Evolutionary conservation across 495 filamentous ascomycete species (phyloP), one percentile per base, ranked within the genome.

Genomic region (Oidiodendron maius): DNA sequence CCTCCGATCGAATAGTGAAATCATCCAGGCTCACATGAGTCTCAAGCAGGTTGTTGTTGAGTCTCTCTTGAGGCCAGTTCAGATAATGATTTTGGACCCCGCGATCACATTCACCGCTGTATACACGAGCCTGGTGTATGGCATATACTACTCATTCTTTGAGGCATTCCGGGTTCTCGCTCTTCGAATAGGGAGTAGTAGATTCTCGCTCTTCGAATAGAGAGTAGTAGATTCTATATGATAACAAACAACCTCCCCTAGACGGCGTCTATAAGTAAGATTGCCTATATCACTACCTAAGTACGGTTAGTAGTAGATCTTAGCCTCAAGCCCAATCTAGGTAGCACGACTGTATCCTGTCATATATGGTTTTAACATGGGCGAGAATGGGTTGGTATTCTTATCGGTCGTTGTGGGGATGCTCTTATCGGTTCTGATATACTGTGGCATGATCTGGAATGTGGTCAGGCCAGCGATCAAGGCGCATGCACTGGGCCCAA

Each of bases 301-400:
- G n/a, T n/a, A n/a, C n/a, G n/a, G n/a, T n/a, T n/a, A n/a, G n/a
- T n/a, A n/a, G n/a, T n/a, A n/a, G n/a, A n/a, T n/a, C n/a, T n/a
- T n/a, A n/a, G n/a, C n/a, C n/a, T n/a, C n/a, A n/a, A n/a, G n/a
- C n/a, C n/a, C n/a, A n/a, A n/a, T n/a, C n/a, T n/a, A n/a, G n/a
- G n/a, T n/a, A n/a, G 81, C 12, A 63, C 84, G 28, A n/a, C 79
- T 86, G 46, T 87, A 83, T 65, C 69, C 70, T 0, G 70, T 63
- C 47, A 66, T 75, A 48, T 84, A 85, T 64, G 57, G 61, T 57
- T 80, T 86, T 66, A 77, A 69, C 53, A 65, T 77, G 20, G 82
- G 83, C 37, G 46, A 75, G 46, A 65, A 72, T 46, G 81, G 83
- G 35, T 66, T 86, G 5, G 72, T 77, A 34, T 87, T 87, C 71